A percentile compares a stretch with the other conserved stretches of the same genome.
phyloP scores from a whole-genome alignment of 768 basidiomycete species.

The Lactarius akahatsu region DNA sequence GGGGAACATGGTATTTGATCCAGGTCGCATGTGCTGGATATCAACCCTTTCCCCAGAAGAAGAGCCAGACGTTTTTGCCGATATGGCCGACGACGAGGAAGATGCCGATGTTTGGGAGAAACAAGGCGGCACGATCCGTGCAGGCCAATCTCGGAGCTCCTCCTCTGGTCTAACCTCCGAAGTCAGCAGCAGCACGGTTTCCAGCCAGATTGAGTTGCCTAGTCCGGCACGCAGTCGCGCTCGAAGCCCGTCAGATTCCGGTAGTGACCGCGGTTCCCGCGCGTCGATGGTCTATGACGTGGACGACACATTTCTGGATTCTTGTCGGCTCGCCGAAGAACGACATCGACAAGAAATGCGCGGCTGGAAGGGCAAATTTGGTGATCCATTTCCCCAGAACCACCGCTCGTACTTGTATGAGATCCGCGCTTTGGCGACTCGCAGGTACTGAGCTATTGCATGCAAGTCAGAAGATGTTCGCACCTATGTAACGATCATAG shows the following conservation, averaged over 20 bases:
- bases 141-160: constrained; percentile 40
- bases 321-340: constrained; percentile 74
- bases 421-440: constrained; percentile 82
- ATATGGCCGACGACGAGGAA: constrained; percentile 88
- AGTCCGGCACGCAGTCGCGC: constrained; percentile 63
- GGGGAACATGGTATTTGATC: constrained; percentile 98
- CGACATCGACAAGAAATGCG: constrained; percentile 83
- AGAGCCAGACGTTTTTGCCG: constrained; percentile 94
- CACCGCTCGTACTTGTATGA: constrained; percentile 73
- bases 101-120: constrained; percentile 69
- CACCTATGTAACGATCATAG: constrained; percentile 17
- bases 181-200: constrained; percentile 36
- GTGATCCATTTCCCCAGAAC: constrained; percentile 39
- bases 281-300: constrained; percentile 78
- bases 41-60: constrained; percentile 82
- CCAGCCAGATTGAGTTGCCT: constrained; percentile 43
- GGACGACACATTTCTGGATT: constrained; percentile 68
- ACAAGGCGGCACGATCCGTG: constrained; percentile 79
- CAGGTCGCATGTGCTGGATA: constrained; percentile 92
- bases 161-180: constrained; percentile 29
- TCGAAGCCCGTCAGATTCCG: constrained; percentile 70
- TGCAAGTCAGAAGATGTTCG: constrained; percentile 15
- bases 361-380: constrained; percentile 55
- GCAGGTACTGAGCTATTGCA: constrained; percentile 51
- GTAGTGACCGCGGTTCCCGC: constrained; percentile 76